phyloP scores from a whole-genome alignment of 371 early-diverging fungal species.

The Mortierella sp. region DNA sequence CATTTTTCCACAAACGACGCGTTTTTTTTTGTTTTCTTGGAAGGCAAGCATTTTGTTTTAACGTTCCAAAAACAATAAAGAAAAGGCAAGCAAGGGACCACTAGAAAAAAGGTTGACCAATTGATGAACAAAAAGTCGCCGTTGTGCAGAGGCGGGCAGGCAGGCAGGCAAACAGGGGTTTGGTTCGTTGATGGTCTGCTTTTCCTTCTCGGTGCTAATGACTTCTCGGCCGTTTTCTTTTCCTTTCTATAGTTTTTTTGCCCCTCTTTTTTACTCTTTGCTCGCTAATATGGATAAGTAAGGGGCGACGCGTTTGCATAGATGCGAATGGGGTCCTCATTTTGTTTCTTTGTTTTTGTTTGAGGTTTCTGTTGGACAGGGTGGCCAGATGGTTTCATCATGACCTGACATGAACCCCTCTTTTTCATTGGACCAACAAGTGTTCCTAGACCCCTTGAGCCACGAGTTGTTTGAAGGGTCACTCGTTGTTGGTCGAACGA shows the following conservation, averaged over 20 bases:
- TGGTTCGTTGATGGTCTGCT: background rate
- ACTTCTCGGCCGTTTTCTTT: background rate
- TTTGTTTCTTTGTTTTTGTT: background rate
- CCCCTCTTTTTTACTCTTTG: background rate
- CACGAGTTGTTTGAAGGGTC: background rate
- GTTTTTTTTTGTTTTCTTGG: no score
- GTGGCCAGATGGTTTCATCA: background rate
- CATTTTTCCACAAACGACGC: background rate
- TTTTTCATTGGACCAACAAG: background rate
- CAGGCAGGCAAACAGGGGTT: background rate
- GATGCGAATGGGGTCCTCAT: background rate
- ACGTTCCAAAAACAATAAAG: no score
- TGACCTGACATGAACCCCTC: background rate
- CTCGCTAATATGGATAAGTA: background rate
- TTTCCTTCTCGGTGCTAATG: background rate
- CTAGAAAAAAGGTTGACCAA: no score
- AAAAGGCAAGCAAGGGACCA: no score
- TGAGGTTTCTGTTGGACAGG: background rate
- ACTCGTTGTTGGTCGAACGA: no score
- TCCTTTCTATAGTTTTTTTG: background rate
- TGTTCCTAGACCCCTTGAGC: background rate
- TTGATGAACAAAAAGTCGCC: background rate
- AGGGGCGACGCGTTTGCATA: constrained; percentile 6
- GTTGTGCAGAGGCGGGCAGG: constrained; percentile 1
- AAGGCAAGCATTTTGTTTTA: no score